Evolutionary conservation across 768 basidiomycete genomes (phyloP).

Genomic region (Suillus subaureus): DNA sequence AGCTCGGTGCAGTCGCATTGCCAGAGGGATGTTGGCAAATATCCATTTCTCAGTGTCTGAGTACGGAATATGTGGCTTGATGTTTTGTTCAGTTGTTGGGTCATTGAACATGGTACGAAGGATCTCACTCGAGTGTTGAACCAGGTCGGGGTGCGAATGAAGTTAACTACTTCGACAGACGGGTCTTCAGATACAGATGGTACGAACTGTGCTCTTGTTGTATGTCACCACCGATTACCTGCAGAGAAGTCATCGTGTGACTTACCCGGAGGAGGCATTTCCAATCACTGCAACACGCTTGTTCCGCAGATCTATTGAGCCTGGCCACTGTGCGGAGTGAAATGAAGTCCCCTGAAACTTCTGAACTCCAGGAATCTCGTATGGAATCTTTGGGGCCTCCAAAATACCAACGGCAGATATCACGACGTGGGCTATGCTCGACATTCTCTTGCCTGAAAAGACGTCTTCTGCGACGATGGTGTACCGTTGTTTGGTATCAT

Average conservation of each 20-base stretch:
- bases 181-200: conserved; percentile 55
- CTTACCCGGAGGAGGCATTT: conserved; percentile 66
- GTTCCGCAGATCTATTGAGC: conserved; percentile 39
- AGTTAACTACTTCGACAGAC: conserved; percentile 56
- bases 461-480: conserved; percentile 36
- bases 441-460: conserved; percentile 30
- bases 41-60: conserved; percentile 47
- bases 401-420: conserved; percentile 54
- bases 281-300: conserved; percentile 52
- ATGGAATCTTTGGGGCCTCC: conserved; percentile 44
- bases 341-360: conserved; percentile 52
- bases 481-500: conserved; percentile 36
- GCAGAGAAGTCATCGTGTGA: not conserved
- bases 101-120: not conserved
- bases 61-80: conserved; percentile 42
- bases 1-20: conserved; percentile 53
- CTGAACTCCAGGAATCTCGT: conserved; percentile 35
- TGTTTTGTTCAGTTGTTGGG: conserved; percentile 27
- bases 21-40: conserved; percentile 54
- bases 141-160: conserved; percentile 64
- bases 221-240: conserved; percentile 8
- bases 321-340: conserved; percentile 56
- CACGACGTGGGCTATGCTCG: conserved; percentile 45
- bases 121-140: conserved; percentile 50
- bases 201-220: conserved; percentile 59